Conservation (phyloP, 331 rosid species). For the Acacia pycnantha region DNA sequence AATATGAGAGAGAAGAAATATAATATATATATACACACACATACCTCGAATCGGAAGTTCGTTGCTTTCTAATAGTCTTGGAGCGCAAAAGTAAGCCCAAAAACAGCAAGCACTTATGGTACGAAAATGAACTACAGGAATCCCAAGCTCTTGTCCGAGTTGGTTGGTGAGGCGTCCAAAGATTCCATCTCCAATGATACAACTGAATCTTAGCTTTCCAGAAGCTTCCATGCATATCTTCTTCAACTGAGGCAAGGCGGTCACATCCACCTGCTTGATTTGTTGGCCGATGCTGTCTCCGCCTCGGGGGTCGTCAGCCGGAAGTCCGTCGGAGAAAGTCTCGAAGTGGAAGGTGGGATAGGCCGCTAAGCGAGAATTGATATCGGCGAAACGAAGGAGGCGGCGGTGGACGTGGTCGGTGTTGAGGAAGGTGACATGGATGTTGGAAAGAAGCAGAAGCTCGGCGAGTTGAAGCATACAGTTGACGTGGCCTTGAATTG, state of each 20-base stretch:
- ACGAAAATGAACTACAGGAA: constrained; percentile 38
- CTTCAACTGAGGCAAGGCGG: constrained; percentile 26
- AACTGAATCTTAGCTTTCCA: constrained; percentile 24
- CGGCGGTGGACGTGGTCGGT: constrained; percentile 26
- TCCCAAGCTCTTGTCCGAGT: constrained; percentile 37
- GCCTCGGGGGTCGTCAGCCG: constrained; percentile 26
- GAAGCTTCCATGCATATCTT: neutral
- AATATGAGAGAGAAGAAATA: too few species aligned
- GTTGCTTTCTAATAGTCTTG: constrained; percentile 23
- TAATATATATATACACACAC: too few species aligned
- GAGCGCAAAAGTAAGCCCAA: constrained; percentile 41
- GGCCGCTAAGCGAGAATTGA: neutral
- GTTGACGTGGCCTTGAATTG: constrained; percentile 32
- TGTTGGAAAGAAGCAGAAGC: constrained; percentile 22
- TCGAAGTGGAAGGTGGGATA: constrained; percentile 38
- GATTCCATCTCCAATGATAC: constrained; percentile 47
- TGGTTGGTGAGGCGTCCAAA: constrained; percentile 35
- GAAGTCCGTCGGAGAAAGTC: constrained; percentile 35
- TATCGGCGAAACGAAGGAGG: constrained; percentile 23
- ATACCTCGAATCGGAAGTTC: constrained; percentile 56
- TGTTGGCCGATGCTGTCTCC: neutral
- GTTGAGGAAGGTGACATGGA: constrained; percentile 41
- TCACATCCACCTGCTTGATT: neutral
- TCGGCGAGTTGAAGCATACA: constrained; percentile 42
- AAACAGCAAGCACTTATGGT: constrained; percentile 34